Evolutionary conservation across 1,139 yeast genomes (phyloP).

Genomic region (Pichia cactophila): DNA sequence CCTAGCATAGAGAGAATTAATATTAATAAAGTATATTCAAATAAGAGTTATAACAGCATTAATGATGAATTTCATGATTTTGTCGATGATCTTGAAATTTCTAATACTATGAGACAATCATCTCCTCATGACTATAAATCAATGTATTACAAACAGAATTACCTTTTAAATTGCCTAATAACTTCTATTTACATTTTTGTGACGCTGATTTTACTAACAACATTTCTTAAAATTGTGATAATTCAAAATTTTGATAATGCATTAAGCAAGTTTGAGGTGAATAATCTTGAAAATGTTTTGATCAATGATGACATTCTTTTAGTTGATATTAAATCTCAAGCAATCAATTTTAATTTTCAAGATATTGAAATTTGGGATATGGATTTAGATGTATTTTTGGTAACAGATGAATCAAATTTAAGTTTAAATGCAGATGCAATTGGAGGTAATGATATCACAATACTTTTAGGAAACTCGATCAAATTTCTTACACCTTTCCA

Average conservation of each 20-base stretch:
- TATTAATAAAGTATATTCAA: neutral
- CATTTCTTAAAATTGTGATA: constrained; percentile 18
- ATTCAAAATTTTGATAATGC: constrained; percentile 24
- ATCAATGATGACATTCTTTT: constrained; percentile 78
- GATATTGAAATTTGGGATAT: constrained; percentile 57
- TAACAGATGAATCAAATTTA: constrained; percentile 21
- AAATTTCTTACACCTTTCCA: constrained; percentile 62
- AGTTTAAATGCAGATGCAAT: neutral
- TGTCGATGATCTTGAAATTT: constrained; percentile 9
- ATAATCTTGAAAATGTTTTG: constrained; percentile 58
- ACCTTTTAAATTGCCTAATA: constrained; percentile 16
- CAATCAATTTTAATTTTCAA: constrained; percentile 77
- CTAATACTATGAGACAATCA: constrained; percentile 12
- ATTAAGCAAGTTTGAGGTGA: constrained; percentile 54
- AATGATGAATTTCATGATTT: constrained; percentile 8
- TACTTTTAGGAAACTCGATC: constrained; percentile 64
- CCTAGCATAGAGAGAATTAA: neutral
- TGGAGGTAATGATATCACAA: constrained; percentile 35
- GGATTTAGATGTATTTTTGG: constrained; percentile 73
- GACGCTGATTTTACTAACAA: constrained; percentile 9
- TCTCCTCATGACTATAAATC: constrained; percentile 29
- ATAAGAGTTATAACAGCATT: neutral
- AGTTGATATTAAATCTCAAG: constrained; percentile 67
- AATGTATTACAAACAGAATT: constrained; percentile 20
- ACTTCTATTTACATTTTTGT: constrained; percentile 15